Conservation (phyloP, 2,329 filamentous ascomycete genomes). For the Cercospora berteroae region DNA sequence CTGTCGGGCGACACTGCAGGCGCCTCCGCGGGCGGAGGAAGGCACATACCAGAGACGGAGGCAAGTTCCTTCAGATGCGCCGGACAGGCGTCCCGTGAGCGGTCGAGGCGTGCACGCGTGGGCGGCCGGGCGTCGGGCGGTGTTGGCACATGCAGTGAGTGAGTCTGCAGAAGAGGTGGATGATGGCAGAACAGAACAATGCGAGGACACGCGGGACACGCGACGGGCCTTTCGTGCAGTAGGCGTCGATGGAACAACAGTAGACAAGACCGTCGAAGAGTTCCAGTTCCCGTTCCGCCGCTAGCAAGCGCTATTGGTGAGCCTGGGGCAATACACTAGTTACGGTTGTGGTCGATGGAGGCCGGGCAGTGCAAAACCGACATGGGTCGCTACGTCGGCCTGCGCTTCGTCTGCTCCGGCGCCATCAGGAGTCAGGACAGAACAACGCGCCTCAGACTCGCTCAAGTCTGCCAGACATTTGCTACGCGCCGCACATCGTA, state of each 20-base stretch:
- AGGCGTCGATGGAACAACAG: background rate
- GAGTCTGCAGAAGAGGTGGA: background rate
- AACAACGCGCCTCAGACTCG: background rate
- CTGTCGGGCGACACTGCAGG: slow-evolving; percentile 3
- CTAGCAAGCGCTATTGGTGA: background rate
- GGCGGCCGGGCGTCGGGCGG: background rate
- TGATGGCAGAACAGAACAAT: background rate
- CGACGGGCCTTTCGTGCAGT: background rate
- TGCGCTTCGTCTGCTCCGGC: background rate
- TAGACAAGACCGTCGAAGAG: background rate
- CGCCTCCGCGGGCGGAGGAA: background rate
- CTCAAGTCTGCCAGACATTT: background rate
- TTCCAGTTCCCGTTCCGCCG: background rate
- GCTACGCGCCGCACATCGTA: background rate
- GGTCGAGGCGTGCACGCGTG: background rate
- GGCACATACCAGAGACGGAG: background rate
- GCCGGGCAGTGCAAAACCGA: slow-evolving; percentile 12
- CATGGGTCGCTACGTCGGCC: background rate
- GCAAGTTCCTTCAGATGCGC: background rate
- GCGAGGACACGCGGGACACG: background rate
- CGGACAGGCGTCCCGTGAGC: background rate
- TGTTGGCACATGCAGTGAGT: background rate
- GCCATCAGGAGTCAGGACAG: background rate
- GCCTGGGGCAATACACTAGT: background rate
- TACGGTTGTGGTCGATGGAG: slow-evolving; percentile 4